Evolutionary conservation across 192 early-diverging fungal genomes (phyloP).

Genomic region (Endogone sp.): DNA sequence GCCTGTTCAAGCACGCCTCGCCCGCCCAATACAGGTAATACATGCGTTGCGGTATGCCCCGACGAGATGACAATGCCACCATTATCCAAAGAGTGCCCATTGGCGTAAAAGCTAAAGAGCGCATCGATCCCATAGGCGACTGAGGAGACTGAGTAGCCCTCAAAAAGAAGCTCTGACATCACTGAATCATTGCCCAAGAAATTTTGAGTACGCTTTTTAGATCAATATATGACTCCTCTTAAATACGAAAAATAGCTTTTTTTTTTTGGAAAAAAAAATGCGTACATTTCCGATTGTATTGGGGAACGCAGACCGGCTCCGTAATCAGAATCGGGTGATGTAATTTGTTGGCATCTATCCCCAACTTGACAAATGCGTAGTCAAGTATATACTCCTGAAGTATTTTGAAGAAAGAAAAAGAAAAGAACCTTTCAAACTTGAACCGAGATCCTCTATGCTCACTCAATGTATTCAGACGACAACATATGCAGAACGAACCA

Average conservation of each 20-base stretch:
- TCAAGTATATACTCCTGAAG: conserved; percentile 78
- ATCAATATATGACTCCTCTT: background rate
- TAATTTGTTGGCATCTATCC: conserved; percentile 65
- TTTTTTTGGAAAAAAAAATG: too few species aligned
- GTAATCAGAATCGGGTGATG: conserved; percentile 86
- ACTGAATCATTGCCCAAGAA: conserved; percentile 37
- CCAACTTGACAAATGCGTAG: conserved; percentile 79
- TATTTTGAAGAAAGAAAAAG: conserved; percentile 27
- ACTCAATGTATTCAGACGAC: conserved; percentile 24
- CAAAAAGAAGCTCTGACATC: conserved; percentile 87
- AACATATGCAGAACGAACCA: conserved; percentile 46
- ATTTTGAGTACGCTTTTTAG: background rate
- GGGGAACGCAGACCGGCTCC: conserved; percentile 76
- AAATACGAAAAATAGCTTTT: background rate
- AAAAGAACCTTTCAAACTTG: conserved; percentile 9
- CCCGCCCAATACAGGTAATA: conserved; percentile 71
- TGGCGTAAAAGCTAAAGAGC: conserved; percentile 82
- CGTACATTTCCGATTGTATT: conserved; percentile 69
- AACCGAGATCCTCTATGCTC: conserved; percentile 34
- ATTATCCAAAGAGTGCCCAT: conserved; percentile 46
- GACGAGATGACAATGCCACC: conserved; percentile 72
- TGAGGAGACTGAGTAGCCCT: conserved; percentile 73
- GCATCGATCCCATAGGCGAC: conserved; percentile 85
- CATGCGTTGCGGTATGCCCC: conserved; percentile 66
- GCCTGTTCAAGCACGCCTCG: conserved; percentile 56